Base-by-base conservation (phyloP, 768 basidiomycete species). In the Infundibulicybe gibba region DNA sequence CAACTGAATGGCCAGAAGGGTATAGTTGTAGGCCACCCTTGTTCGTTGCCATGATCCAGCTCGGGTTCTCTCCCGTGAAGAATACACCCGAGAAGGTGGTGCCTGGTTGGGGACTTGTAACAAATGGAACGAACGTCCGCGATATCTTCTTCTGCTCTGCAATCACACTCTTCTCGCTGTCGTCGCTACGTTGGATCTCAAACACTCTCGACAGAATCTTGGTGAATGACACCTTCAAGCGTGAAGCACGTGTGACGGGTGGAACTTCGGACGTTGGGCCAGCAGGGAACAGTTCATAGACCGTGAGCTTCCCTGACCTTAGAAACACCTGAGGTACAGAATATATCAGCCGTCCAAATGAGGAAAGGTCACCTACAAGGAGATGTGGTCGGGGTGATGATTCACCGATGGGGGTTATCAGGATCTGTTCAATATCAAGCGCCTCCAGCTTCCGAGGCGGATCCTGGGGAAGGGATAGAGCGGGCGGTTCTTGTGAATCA, bases 61-160 rank as follows among this genome's bases (percentile, higher is more conserved):
- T 81, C 20, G 94, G 91, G 43, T 82, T 74, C 60, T 94, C 90
- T 0, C 95, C 95, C 0, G 91, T 94, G 55, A 97, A 82, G 67
- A 97, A 95, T 5, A 87, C 85, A 3, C 88, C 88, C 3, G 76
- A 74, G 47, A 79, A 74, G 20, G 70, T 74, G 13, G 60, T 65
- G 3, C 77, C 76, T 10, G 75, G 66, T 1, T 69, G 51, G 34
- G 81, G 78, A 10, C 70, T 70, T 4, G 82, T 85, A 49, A 75
- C 63, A 52, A 90, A 90, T 3, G 87, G 85, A 32, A 88, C 75
- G 41, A 90, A 80, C 42, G 68, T 69, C 45, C 84, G 74, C 17
- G 70, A 74, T 47, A 85, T 77, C 47, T 76, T 76, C 61, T 83
- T 85, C 47, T 85, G 82, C 54, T 85, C 85, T 2, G 82, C 83